A percentile compares a stretch with the other conserved stretches of the same genome.
Evolutionary conservation across 495 filamentous ascomycete genomes (phyloP).

Genomic region (Patellaria atrata): DNA sequence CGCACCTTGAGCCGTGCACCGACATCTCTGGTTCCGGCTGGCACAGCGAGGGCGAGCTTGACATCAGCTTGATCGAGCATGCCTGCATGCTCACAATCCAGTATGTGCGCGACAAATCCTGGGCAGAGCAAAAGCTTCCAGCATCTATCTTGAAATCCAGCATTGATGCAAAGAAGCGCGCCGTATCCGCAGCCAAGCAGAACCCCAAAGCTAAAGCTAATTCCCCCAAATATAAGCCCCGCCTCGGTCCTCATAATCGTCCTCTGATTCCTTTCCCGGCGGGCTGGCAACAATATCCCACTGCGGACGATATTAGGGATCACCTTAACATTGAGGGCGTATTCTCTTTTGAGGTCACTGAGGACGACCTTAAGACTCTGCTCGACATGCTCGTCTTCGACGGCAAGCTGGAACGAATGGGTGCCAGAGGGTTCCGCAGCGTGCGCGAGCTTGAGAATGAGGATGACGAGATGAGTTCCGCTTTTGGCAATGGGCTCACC

Average conservation of each 20-base stretch:
- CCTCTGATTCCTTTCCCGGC: constrained; percentile 47
- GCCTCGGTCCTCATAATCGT: constrained; percentile 1
- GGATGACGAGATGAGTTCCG: constrained; percentile 18
- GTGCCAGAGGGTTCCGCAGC: constrained; percentile 11
- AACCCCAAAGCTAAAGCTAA: constrained; percentile 11
- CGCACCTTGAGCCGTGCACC: constrained; percentile 58
- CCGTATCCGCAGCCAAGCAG: neutral
- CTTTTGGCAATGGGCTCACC: constrained; percentile 54
- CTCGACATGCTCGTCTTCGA: constrained; percentile 80
- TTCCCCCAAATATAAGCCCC: constrained; percentile 5
- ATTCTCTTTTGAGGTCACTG: constrained; percentile 45
- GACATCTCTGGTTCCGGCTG: constrained; percentile 85
- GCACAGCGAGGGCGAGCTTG: constrained; percentile 78
- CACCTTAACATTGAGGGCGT: constrained; percentile 52
- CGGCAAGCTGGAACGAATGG: constrained; percentile 46
- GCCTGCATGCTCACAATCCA: constrained; percentile 54
- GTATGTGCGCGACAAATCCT: constrained; percentile 55
- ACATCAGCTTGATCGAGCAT: constrained; percentile 67
- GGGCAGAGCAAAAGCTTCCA: constrained; percentile 22
- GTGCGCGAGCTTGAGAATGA: constrained; percentile 1
- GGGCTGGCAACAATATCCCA: constrained; percentile 61
- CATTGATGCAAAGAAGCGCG: constrained; percentile 11
- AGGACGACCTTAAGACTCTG: constrained; percentile 62
- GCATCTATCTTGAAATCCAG: constrained; percentile 27
- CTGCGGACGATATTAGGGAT: constrained; percentile 51